phyloP scores from a whole-genome alignment of 371 early-diverging fungal genomes.

The Blakeslea trispora region DNA sequence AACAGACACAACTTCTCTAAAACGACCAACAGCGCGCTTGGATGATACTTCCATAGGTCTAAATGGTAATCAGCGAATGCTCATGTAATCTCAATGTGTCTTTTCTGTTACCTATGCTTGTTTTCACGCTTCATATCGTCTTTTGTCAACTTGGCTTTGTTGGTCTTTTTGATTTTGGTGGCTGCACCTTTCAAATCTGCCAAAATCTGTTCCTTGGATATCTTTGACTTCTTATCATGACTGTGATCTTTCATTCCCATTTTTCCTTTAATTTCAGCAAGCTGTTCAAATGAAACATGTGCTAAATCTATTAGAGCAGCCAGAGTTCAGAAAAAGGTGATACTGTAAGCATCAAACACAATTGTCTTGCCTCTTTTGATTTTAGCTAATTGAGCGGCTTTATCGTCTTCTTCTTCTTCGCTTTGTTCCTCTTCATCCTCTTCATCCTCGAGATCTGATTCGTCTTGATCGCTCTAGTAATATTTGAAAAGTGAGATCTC shows the following conservation, averaged over 20 bases:
- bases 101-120: conserved; percentile 43
- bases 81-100: background rate
- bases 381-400: conserved; percentile 33
- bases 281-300: conserved; percentile 79
- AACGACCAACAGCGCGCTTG: conserved; percentile 78
- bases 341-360: background rate
- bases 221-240: conserved; percentile 22
- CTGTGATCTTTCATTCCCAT: conserved; percentile 40
- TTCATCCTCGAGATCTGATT: background rate
- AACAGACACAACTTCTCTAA: conserved; percentile 73
- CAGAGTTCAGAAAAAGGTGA: background rate
- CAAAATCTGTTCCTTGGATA: conserved; percentile 40
- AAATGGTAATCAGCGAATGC: background rate
- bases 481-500: background rate
- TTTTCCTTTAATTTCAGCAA: conserved; percentile 74
- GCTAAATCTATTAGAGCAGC: conserved; percentile 56
- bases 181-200: conserved; percentile 42
- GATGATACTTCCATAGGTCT: conserved; percentile 82
- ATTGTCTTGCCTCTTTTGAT: conserved; percentile 42
- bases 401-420: conserved; percentile 24
- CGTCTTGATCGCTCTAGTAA: conserved; percentile 2
- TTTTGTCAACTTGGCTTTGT: conserved; percentile 39
- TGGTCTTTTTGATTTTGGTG: conserved; percentile 40
- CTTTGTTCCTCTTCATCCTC: conserved; percentile 31
- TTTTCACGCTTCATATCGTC: conserved; percentile 50